Base-by-base conservation (phyloP, 352 stramenopile species). In the Globisporangium alternatum region DNA sequence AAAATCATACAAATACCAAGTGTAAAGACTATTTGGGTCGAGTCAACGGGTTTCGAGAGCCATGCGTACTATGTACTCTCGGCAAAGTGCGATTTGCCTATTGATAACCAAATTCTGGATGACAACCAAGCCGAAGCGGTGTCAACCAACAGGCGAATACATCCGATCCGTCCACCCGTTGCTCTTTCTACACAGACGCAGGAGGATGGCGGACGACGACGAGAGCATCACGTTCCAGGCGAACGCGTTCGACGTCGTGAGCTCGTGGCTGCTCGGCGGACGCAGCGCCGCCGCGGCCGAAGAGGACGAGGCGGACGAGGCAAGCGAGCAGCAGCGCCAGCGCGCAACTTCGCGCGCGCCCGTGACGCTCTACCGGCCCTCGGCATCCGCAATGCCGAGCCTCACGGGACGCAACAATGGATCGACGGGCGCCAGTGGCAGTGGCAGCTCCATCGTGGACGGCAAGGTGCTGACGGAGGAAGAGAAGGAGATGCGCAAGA, bases 401-500 rank as follows among this genome's bases (percentile, higher is more conserved):
- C 68, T 80, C 25, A 77, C 75, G 17, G 59, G 72, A 1, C 64
- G 67, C 22, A 78, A 62, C 44, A 64, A 52, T 52, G 59, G 59
- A 5, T 48, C 63, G 25, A 25, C 21, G 6, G 30, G 43, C 30
- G 21, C 31, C 1, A 28, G 21, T 15, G 8, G 35, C 1, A 45
- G 9, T 39, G 19, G 62, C 22, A 45, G 64, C 8, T 59, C 30
- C 19, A 19, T 54, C 1, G 44, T 43, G 9, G 56, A 65, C 22
- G 49, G 56, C 33, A 74, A 72, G 2, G 60, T 65, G 22, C 62
- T 87, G n/a, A 89, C 76, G 1, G 71, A 85, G 39, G 64, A 89
- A 45, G 80, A 93, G 70, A 74, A 82, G 9, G 75, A 86, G 62
- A 88, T 90, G 77, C 89, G 86, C 69, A 80, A 76, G 43, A 93